Percentiles rank a stretch among this genome's conserved stretches.
phyloP scores from a whole-genome alignment of 768 basidiomycete genomes.

The Clathrus columnatus region DNA sequence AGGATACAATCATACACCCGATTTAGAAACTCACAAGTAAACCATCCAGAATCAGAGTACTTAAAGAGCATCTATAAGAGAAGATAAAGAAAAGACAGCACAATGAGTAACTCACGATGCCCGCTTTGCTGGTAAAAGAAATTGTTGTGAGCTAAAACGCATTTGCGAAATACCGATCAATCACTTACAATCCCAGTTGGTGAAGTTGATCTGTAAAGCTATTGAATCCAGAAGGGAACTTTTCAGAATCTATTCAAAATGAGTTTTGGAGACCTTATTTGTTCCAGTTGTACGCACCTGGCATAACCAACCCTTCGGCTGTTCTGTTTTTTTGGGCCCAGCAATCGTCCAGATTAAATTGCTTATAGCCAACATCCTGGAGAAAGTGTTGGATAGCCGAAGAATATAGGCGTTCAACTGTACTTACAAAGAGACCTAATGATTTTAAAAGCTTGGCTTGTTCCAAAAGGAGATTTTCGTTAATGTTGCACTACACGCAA shows the following conservation, averaged over 20 bases:
- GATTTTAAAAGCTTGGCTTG: constrained; percentile 42
- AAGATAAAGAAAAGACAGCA: background rate
- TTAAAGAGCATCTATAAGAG: constrained; percentile 15
- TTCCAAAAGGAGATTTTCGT: constrained; percentile 42
- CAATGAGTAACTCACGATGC: constrained; percentile 38
- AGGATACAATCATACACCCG: background rate
- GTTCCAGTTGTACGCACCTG: constrained; percentile 28
- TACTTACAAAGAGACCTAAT: constrained; percentile 42
- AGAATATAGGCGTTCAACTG: background rate
- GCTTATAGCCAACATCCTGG: constrained; percentile 49
- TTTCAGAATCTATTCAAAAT: constrained; percentile 30
- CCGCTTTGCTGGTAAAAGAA: constrained; percentile 39
- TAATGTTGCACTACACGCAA: constrained; percentile 44
- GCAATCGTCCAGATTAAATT: constrained; percentile 58
- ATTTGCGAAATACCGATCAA: background rate
- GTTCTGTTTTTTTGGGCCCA: constrained; percentile 51
- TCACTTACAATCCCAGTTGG: constrained; percentile 44
- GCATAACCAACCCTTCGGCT: constrained; percentile 44
- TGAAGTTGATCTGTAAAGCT: constrained; percentile 48
- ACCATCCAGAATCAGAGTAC: constrained; percentile 67
- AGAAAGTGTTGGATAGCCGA: background rate
- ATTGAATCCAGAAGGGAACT: constrained; percentile 53
- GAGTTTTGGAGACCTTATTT: background rate
- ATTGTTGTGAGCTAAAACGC: background rate
- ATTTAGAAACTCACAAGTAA: constrained; percentile 35